These are phyloP conservation scores for Podospora comata DNA, from an alignment of 495 filamentous ascomycete genomes.

Conservation along the genomic window DNA sequence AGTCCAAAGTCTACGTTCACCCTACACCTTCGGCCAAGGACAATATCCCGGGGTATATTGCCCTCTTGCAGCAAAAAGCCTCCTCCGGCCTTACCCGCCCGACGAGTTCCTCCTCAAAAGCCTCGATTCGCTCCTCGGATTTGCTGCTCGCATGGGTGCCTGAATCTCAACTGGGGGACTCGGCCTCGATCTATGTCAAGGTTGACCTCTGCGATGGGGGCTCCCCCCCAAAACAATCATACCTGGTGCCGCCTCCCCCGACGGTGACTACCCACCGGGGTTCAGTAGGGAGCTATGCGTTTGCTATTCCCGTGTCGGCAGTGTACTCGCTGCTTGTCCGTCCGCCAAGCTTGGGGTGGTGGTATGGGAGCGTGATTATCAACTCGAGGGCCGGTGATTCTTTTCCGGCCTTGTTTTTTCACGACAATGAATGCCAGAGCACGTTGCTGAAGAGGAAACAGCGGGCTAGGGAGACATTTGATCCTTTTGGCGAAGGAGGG, in stretches of 20 bases:
- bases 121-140: constrained; percentile 51
- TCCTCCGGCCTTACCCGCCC: constrained; percentile 39
- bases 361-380: constrained; percentile 93
- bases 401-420: constrained; percentile 95
- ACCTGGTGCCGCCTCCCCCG: constrained; percentile 88
- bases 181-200: constrained; percentile 86
- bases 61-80: constrained; percentile 86
- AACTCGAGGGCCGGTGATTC: constrained; percentile 85
- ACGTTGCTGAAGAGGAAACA: constrained; percentile 93
- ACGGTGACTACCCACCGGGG: constrained; percentile 67
- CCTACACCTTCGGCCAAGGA: constrained; percentile 90
- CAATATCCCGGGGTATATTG: constrained; percentile 95
- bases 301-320: constrained; percentile 84
- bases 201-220: constrained; percentile 82
- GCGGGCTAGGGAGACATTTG: constrained; percentile 74
- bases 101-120: constrained; percentile 51
- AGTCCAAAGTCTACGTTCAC: constrained; percentile 99
- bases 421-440: constrained; percentile 92
- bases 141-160: constrained; percentile 91
- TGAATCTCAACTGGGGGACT: constrained; percentile 82
- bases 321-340: constrained; percentile 88
- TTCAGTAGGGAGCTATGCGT: constrained; percentile 82
- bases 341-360: constrained; percentile 93
- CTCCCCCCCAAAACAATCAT: constrained; percentile 78
- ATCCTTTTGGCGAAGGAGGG: constrained; percentile 82